A percentile compares a stretch with the other conserved stretches of the same genome.
These are phyloP conservation scores for Ascoidea tarda DNA, from an alignment of 805 yeast genomes.

Conservation along the genomic window DNA sequence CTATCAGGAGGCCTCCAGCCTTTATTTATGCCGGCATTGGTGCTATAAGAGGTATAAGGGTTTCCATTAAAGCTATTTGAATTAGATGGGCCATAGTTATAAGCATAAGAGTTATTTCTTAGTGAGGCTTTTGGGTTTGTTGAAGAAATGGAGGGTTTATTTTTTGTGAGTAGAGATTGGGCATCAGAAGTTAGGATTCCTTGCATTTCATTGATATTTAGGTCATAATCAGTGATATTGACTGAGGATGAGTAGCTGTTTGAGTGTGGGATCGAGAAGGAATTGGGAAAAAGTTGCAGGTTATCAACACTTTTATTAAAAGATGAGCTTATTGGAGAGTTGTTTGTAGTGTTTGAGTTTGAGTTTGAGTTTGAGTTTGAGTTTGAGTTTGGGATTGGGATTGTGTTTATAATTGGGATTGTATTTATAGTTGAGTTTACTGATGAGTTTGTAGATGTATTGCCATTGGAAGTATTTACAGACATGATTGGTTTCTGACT, in stretches of 20 bases:
- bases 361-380: not conserved
- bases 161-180: not conserved
- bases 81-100: not conserved
- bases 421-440: not conserved
- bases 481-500: too few relatives aligned
- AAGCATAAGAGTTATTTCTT: not conserved
- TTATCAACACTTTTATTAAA: not conserved
- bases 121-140: not conserved
- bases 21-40: not conserved
- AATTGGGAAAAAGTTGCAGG: not conserved
- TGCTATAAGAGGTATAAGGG: not conserved
- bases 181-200: not conserved
- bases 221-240: too few relatives aligned
- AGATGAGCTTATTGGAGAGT: not conserved
- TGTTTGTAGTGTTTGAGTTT: not conserved
- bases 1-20: slow-evolving; percentile 33
- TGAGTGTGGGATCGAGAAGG: too few relatives aligned
- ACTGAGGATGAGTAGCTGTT: too few relatives aligned
- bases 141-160: not conserved
- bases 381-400: not conserved
- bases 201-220: too few relatives aligned
- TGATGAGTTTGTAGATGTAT: not conserved
- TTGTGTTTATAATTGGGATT: too few relatives aligned
- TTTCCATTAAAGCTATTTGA: slow-evolving; percentile 4
- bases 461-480: too few relatives aligned